These are phyloP conservation scores for Galerina marginata DNA, from an alignment of 768 basidiomycete genomes.

Conservation along the genomic window DNA sequence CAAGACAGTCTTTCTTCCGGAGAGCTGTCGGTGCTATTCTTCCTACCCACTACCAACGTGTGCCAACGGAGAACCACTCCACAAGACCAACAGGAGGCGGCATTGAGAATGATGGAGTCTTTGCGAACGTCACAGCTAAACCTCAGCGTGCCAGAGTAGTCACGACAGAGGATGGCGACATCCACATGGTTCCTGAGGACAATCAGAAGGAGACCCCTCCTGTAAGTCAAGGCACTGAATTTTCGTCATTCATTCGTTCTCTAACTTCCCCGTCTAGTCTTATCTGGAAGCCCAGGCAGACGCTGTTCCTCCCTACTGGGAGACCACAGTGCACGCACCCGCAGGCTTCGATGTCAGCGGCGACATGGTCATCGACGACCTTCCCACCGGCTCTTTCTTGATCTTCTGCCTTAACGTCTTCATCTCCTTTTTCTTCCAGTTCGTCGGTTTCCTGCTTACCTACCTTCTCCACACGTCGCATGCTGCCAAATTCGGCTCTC, in stretches of 20 bases:
- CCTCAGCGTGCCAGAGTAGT: conserved; percentile 58
- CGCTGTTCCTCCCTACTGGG: conserved; percentile 95
- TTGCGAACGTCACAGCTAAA: conserved; percentile 93
- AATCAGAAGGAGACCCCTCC: conserved; percentile 85
- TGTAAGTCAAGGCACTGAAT: conserved; percentile 49
- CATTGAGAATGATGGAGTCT: conserved; percentile 90
- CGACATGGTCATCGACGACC: conserved; percentile 87
- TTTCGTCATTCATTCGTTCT: not conserved
- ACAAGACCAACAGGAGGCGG: conserved; percentile 63
- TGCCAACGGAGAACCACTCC: conserved; percentile 47
- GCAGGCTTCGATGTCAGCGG: conserved; percentile 47
- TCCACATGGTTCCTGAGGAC: conserved; percentile 78
- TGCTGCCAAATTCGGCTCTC: conserved; percentile 91
- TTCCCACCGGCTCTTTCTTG: conserved; percentile 80
- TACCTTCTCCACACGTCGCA: conserved; percentile 92
- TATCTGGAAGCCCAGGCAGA: conserved; percentile 90
- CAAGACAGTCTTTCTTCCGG: conserved; percentile 59
- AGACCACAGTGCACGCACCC: conserved; percentile 91
- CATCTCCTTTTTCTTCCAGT: conserved; percentile 96
- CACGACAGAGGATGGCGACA: conserved; percentile 57
- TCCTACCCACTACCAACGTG: conserved; percentile 66
- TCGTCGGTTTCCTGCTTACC: conserved; percentile 90
- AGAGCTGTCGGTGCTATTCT: conserved; percentile 64
- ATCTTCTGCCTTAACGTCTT: conserved; percentile 80
- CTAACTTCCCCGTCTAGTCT: conserved; percentile 51